Percentiles rank a stretch among this genome's conserved stretches.
Conservation (phyloP, 306 rosid species). For the Corylus heterophylla region DNA sequence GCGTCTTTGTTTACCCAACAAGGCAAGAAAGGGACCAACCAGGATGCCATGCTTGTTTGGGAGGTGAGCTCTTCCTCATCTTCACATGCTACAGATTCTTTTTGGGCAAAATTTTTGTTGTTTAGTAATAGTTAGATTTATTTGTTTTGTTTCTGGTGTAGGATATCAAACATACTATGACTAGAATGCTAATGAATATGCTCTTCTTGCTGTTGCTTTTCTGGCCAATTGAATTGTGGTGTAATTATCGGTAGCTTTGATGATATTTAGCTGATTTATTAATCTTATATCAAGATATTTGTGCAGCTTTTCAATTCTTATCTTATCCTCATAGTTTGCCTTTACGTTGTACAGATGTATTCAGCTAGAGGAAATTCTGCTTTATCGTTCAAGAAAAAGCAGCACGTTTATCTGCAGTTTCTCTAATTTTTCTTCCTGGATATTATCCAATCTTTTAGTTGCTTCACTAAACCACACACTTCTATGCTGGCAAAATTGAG, state of each 20-base stretch:
- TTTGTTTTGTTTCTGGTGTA: background rate
- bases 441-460: conserved; percentile 8
- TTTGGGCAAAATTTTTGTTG: background rate
- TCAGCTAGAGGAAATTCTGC: background rate
- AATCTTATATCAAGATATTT: background rate
- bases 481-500: conserved; percentile 19
- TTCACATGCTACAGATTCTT: background rate
- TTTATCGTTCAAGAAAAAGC: conserved; percentile 5
- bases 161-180: background rate
- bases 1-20: conserved; percentile 91
- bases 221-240: background rate
- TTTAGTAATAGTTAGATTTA: background rate
- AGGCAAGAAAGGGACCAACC: conserved; percentile 96
- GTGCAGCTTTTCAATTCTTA: background rate
- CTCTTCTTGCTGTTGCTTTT: conserved; percentile 6
- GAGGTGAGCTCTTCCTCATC: conserved; percentile 60
- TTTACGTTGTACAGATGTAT: conserved; percentile 7
- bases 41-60: conserved; percentile 99
- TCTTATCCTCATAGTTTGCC: background rate
- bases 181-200: background rate
- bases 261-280: conserved; percentile 7
- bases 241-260: background rate
- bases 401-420: background rate
- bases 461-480: conserved; percentile 9
- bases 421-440: conserved; percentile 18